Conservation (phyloP, 345 rosid species). For the Pugionium dolabratum region DNA sequence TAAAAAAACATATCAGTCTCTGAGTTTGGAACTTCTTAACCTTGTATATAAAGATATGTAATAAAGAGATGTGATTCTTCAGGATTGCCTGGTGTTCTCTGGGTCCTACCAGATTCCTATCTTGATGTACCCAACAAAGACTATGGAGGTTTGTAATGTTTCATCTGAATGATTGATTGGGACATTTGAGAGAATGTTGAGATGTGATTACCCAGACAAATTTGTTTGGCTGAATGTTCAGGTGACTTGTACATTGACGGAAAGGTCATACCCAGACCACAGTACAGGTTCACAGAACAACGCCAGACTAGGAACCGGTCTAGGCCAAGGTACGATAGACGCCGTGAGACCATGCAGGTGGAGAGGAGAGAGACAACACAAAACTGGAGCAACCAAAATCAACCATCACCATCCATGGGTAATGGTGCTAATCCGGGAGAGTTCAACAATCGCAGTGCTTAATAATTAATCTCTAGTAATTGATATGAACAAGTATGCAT, state of each 20-base stretch:
- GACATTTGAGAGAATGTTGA: background rate
- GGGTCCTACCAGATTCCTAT: slow-evolving; percentile 96
- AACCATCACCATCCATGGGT: slow-evolving; percentile 23
- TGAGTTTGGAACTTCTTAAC: background rate
- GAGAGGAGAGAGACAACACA: slow-evolving; percentile 59
- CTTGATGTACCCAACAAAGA: slow-evolving; percentile 96
- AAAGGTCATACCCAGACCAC: slow-evolving; percentile 86
- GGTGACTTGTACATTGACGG: slow-evolving; percentile 87
- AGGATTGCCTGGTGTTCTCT: slow-evolving; percentile 87
- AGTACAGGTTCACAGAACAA: slow-evolving; percentile 60
- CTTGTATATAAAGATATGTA: background rate
- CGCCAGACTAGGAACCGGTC: slow-evolving; percentile 58
- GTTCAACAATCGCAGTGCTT: slow-evolving; percentile 1
- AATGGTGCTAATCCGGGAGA: slow-evolving; percentile 30
- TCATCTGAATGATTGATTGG: background rate
- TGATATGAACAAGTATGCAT: slow-evolving; percentile 15
- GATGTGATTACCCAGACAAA: background rate
- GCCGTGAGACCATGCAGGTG: slow-evolving; percentile 74
- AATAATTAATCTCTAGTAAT: background rate
- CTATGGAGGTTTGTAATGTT: slow-evolving; percentile 73
- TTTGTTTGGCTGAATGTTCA: slow-evolving; percentile 34
- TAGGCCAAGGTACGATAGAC: slow-evolving; percentile 69
- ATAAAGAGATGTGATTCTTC: slow-evolving; percentile 28
- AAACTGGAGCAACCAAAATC: slow-evolving; percentile 39
- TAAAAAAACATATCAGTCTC: background rate